Evolutionary conservation across 129 eudicot genomes (phyloP).

Genomic region (Flaveria trinervia): DNA sequence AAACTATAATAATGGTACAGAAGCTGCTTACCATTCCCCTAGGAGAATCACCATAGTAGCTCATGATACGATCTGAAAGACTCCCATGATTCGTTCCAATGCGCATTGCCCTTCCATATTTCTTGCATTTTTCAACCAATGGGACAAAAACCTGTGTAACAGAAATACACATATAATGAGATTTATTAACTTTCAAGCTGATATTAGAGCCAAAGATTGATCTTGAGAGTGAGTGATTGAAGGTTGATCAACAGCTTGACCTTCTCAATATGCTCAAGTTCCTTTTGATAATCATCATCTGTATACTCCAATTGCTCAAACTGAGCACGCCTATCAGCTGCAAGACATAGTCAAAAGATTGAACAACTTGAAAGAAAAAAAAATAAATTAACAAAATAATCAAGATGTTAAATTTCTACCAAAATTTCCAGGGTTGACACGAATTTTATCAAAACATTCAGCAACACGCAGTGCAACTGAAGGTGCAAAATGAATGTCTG

Average conservation of each 20-base stretch:
- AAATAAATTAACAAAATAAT: not conserved
- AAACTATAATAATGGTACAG: constrained; percentile 15
- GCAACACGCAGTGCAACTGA: constrained; percentile 90
- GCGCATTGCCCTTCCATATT: constrained; percentile 96
- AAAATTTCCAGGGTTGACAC: constrained; percentile 97
- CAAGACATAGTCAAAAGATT: constrained; percentile 32
- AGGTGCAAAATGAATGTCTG: constrained; percentile 98
- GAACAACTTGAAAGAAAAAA: not conserved
- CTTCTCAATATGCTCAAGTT: constrained; percentile 94
- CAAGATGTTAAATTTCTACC: constrained; percentile 45
- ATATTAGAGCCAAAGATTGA: constrained; percentile 3
- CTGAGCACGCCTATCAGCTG: constrained; percentile 97
- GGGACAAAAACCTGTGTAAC: constrained; percentile 72
- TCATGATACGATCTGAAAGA: constrained; percentile 98
- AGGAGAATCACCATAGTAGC: constrained; percentile 98
- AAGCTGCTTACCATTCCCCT: constrained; percentile 84
- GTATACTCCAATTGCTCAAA: constrained; percentile 89
- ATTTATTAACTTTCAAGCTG: not conserved
- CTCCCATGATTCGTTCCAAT: constrained; percentile 98
- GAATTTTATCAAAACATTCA: constrained; percentile 97
- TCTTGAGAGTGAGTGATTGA: not conserved
- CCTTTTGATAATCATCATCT: constrained; percentile 91
- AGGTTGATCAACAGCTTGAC: constrained; percentile 41
- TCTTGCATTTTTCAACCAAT: constrained; percentile 93
- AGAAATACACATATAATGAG: not conserved